Evolutionary conservation across 2,329 filamentous ascomycete genomes (phyloP).

Genomic region (Paraphoma sp.): DNA sequence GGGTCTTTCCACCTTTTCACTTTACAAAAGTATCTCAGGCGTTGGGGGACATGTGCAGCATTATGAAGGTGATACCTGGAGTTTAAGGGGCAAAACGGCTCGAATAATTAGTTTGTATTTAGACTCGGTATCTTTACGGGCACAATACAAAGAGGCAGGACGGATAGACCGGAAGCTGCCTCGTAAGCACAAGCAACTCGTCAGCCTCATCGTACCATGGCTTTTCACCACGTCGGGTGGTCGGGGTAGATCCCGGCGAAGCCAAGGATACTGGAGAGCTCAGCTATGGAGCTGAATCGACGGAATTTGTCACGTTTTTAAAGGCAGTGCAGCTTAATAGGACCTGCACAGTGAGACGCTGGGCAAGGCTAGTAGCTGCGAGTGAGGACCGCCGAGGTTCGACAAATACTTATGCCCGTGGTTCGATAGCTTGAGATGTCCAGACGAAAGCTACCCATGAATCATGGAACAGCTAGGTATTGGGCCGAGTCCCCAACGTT

Average conservation of each 20-base stretch:
- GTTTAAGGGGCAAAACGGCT: not conserved
- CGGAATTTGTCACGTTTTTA: too few species aligned
- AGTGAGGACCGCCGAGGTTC: too few species aligned
- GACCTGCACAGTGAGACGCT: too few species aligned
- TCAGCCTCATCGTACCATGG: not conserved
- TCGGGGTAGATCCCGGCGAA: not conserved
- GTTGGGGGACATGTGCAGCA: constrained; percentile 5
- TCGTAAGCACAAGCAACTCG: not conserved
- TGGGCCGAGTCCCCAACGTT: not conserved
- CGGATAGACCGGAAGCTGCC: not conserved
- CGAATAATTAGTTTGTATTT: not conserved
- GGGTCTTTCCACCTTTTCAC: constrained; percentile 4
- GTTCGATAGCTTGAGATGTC: not conserved
- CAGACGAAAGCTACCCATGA: not conserved
- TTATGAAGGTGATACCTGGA: constrained; percentile 8
- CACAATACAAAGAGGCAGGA: not conserved
- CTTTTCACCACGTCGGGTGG: not conserved
- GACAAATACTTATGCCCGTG: too few species aligned
- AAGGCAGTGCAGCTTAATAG: too few species aligned
- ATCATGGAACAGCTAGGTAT: not conserved
- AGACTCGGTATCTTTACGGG: not conserved
- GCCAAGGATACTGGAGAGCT: not conserved
- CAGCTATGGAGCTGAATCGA: too few species aligned
- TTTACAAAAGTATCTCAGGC: constrained; percentile 13
- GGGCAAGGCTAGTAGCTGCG: too few species aligned